These are phyloP conservation scores for Serendipita sp. DNA, from an alignment of 768 basidiomycete genomes.

Conservation along the genomic window DNA sequence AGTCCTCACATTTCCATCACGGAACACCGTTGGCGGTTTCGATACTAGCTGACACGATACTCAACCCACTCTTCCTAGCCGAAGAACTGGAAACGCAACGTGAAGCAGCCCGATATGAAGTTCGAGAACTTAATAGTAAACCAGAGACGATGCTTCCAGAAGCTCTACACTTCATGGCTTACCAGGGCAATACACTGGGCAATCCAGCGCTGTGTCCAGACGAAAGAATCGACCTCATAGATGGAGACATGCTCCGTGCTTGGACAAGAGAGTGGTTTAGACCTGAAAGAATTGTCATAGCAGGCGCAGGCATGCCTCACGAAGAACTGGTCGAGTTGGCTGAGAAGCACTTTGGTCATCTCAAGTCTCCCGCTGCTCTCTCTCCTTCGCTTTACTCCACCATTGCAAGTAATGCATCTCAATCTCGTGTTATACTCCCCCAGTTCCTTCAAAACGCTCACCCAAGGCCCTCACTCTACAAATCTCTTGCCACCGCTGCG, in stretches of 20 bases:
- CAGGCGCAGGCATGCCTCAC: conserved; percentile 85
- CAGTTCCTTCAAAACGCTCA: conserved; percentile 9
- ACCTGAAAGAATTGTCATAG: conserved; percentile 90
- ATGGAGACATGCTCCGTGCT: conserved; percentile 39
- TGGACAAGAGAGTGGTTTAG: conserved; percentile 72
- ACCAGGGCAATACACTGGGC: conserved; percentile 61
- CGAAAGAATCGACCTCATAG: conserved; percentile 57
- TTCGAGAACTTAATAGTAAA: conserved; percentile 71
- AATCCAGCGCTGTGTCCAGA: conserved; percentile 81
- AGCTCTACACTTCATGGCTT: conserved; percentile 75
- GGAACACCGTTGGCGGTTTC: conserved; percentile 69
- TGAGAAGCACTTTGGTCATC: conserved; percentile 67
- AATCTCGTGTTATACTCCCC: neutral
- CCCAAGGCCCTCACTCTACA: conserved; percentile 25
- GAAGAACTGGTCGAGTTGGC: conserved; percentile 73
- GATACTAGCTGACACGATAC: conserved; percentile 81
- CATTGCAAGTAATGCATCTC: conserved; percentile 9
- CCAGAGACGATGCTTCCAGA: conserved; percentile 92
- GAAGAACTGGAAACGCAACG: conserved; percentile 75
- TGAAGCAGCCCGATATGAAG: conserved; percentile 80
- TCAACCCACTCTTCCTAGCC: conserved; percentile 53
- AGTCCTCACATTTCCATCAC: conserved; percentile 82
- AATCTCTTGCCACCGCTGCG: conserved; percentile 20
- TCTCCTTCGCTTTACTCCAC: conserved; percentile 9
- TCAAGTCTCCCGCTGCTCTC: conserved; percentile 24